Evolutionary conservation across 192 early-diverging fungal species (phyloP).

Genomic region (Rhizophagus clarus): DNA sequence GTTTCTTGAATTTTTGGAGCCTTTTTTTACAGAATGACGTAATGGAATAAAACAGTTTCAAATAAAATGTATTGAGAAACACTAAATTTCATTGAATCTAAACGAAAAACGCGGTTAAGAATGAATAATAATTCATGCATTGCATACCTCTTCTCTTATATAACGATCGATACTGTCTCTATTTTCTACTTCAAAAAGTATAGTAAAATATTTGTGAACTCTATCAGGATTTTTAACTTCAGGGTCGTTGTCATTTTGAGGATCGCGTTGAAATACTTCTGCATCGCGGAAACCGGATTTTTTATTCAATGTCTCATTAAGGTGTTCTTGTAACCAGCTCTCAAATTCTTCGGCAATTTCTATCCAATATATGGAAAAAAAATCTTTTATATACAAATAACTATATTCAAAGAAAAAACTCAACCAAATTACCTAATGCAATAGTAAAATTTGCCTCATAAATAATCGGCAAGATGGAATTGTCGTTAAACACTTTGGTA

Average conservation of each 20-base stretch:
- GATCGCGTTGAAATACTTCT: constrained; percentile 19
- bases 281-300: constrained; percentile 7
- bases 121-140: background rate
- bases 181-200: constrained; percentile 25
- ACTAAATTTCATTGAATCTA: background rate
- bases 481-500: constrained; percentile 16
- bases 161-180: constrained; percentile 10
- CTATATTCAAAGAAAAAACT: background rate
- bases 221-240: constrained; percentile 3
- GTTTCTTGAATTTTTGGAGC: constrained; percentile 22
- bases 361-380: background rate
- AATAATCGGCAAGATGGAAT: constrained; percentile 14
- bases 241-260: background rate
- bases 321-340: constrained; percentile 16
- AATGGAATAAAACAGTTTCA: background rate
- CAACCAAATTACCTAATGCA: constrained; percentile 1
- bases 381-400: background rate
- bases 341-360: constrained; percentile 18
- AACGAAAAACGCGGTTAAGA: too few relatives aligned
- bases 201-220: constrained; percentile 18
- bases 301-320: background rate
- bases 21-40: background rate
- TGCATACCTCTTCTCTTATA: constrained; percentile 17
- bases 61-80: background rate
- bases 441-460: constrained; percentile 25